Conservation (phyloP, 164 flowering plant genomes). For the Vitis cinerea region DNA sequence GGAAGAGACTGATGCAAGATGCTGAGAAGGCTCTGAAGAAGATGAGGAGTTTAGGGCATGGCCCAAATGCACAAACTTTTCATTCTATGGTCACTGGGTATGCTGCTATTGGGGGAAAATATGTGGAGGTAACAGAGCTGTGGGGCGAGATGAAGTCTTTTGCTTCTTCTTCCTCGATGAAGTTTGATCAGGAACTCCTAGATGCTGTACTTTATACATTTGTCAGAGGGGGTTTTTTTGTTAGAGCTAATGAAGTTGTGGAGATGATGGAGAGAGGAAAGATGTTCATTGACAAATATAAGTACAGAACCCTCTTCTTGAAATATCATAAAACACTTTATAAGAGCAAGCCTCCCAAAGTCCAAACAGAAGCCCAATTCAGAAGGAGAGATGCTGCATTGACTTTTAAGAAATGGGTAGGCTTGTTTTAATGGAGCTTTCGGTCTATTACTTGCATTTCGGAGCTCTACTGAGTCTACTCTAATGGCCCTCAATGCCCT, state of each 20-base stretch:
- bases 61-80: slow-evolving; percentile 92
- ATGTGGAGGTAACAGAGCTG: slow-evolving; percentile 77
- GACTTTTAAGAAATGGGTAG: slow-evolving; percentile 84
- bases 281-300: slow-evolving; percentile 91
- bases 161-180: slow-evolving; percentile 56
- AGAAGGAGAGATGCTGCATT: slow-evolving; percentile 84
- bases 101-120: slow-evolving; percentile 89
- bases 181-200: slow-evolving; percentile 88
- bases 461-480: too few species aligned
- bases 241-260: slow-evolving; percentile 86
- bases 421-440: slow-evolving; percentile 35
- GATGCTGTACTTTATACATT: slow-evolving; percentile 87
- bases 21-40: slow-evolving; percentile 95
- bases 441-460: background rate
- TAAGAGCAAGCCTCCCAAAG: slow-evolving; percentile 76
- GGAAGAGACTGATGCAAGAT: slow-evolving; percentile 89
- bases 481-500: too few species aligned
- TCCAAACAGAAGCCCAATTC: slow-evolving; percentile 77
- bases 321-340: slow-evolving; percentile 85
- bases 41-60: slow-evolving; percentile 80
- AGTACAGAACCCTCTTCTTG: slow-evolving; percentile 74
- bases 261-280: slow-evolving; percentile 77
- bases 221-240: slow-evolving; percentile 92
- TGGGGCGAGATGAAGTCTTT: slow-evolving; percentile 97
- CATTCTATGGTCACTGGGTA: slow-evolving; percentile 94